These are phyloP conservation scores for Amanita jacksonii DNA, from an alignment of 768 basidiomycete species.

Conservation along the genomic window DNA sequence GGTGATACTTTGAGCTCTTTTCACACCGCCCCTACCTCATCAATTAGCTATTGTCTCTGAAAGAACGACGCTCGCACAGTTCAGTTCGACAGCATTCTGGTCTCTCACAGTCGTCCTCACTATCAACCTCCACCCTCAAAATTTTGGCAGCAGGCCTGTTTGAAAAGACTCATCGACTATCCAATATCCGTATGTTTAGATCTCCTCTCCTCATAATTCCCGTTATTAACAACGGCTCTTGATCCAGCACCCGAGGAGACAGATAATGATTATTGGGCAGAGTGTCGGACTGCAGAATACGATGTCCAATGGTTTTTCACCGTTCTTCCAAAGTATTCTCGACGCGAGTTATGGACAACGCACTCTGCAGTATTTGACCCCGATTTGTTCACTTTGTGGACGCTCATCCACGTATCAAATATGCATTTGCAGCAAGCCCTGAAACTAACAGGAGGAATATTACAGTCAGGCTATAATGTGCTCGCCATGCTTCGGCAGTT, in stretches of 20 bases:
- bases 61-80: neutral
- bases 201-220: neutral
- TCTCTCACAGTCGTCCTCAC: constrained; percentile 6
- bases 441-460: neutral
- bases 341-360: constrained; percentile 22
- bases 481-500: constrained; percentile 37
- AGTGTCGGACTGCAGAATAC: constrained; percentile 32
- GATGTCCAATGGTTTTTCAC: constrained; percentile 37
- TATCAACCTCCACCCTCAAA: constrained; percentile 6
- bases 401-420: constrained; percentile 38
- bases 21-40: neutral
- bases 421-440: constrained; percentile 34
- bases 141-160: constrained; percentile 9
- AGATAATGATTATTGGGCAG: constrained; percentile 25
- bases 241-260: constrained; percentile 15
- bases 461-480: constrained; percentile 13
- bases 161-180: constrained; percentile 3
- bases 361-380: constrained; percentile 28
- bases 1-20: neutral
- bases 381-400: constrained; percentile 38
- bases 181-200: constrained; percentile 19
- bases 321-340: constrained; percentile 28
- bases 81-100: neutral
- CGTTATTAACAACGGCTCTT: constrained; percentile 4
- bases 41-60: neutral